Evolutionary conservation across 495 filamentous ascomycete species (phyloP).

Genomic region (Penicillium maclennaniae): DNA sequence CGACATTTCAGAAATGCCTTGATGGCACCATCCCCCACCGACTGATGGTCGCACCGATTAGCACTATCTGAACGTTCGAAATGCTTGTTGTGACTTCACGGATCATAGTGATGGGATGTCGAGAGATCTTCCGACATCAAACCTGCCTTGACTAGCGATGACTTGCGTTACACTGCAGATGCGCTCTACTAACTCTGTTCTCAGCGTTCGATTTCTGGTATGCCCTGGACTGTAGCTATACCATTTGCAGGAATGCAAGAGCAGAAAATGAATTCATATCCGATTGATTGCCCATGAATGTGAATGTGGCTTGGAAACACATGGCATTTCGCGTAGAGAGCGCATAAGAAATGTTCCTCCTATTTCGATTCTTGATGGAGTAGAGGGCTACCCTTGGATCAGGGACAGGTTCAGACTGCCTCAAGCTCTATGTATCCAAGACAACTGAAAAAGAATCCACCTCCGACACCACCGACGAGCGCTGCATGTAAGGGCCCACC

Average conservation of each 20-base stretch:
- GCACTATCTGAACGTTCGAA: neutral
- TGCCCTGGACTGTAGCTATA: neutral
- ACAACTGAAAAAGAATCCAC: neutral
- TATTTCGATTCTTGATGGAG: neutral
- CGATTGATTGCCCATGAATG: no score
- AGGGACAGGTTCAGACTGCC: neutral
- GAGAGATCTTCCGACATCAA: neutral
- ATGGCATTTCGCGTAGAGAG: neutral
- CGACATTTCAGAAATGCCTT: neutral
- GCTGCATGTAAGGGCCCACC: neutral
- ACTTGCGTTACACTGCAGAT: neutral
- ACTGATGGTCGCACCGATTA: conserved; percentile 5
- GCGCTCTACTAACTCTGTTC: neutral
- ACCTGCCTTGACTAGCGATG: neutral
- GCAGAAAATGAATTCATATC: neutral
- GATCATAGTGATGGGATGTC: neutral
- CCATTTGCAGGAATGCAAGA: neutral
- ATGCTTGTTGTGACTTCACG: conserved; percentile 15
- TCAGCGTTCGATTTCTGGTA: neutral
- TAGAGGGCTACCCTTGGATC: neutral
- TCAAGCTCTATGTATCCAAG: neutral
- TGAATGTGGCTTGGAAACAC: neutral
- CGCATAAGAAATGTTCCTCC: no score
- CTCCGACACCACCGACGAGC: neutral
- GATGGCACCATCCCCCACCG: conserved; percentile 14